Conservation (phyloP, 2,329 filamentous ascomycete genomes). For the Curvularia eragrostidis region DNA sequence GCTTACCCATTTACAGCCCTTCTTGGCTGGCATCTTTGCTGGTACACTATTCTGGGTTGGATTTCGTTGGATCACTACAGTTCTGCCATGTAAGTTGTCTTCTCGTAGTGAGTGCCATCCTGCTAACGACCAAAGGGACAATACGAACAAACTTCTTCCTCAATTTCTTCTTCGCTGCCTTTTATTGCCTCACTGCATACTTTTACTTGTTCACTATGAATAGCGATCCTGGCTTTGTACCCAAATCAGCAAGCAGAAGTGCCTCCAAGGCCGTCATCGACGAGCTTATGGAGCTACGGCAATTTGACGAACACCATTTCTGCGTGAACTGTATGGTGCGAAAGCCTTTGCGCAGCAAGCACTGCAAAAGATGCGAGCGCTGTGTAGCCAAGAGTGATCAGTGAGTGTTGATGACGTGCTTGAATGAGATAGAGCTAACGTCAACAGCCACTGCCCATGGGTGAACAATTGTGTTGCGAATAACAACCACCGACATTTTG, state of each 20-base stretch:
- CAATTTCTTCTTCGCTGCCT: slow-evolving; percentile 75
- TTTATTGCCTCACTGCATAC: slow-evolving; percentile 73
- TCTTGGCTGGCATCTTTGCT: slow-evolving; percentile 91
- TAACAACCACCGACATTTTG: slow-evolving; percentile 96
- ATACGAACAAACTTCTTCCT: slow-evolving; percentile 71
- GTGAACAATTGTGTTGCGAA: slow-evolving; percentile 94
- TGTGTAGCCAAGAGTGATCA: slow-evolving; percentile 98
- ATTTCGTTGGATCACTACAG: slow-evolving; percentile 73
- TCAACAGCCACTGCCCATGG: slow-evolving; percentile 90
- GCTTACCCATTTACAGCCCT: slow-evolving; percentile 66
- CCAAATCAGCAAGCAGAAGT: slow-evolving; percentile 85
- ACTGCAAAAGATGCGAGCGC: slow-evolving; percentile 87
- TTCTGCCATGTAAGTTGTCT: slow-evolving; percentile 71
- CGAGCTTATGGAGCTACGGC: slow-evolving; percentile 82
- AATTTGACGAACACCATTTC: slow-evolving; percentile 93
- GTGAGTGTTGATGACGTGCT: slow-evolving; percentile 60
- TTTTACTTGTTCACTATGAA: slow-evolving; percentile 89
- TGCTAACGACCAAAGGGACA: slow-evolving; percentile 62
- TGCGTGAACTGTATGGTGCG: slow-evolving; percentile 95
- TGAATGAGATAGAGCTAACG: slow-evolving; percentile 22
- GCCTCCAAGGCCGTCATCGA: slow-evolving; percentile 90
- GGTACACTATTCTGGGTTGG: slow-evolving; percentile 83
- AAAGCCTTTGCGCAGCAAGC: slow-evolving; percentile 91
- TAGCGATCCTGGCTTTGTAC: slow-evolving; percentile 90
- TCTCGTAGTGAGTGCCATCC: not conserved